phyloP scores from a whole-genome alignment of 2,329 filamentous ascomycete species.

The Pyricularia pennisetigena region DNA sequence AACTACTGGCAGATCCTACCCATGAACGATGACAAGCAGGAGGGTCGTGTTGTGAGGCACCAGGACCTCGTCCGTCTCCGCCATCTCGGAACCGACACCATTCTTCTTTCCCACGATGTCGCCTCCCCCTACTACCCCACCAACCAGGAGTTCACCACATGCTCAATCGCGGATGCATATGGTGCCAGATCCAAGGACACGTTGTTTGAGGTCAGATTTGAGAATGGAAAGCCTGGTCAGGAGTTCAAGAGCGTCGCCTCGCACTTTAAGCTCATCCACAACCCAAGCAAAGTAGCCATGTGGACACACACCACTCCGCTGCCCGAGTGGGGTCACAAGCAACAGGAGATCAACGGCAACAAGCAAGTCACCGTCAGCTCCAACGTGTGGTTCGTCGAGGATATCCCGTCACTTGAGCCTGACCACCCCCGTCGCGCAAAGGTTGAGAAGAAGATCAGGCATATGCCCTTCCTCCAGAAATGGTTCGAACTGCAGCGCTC shows the following conservation, averaged over 20 bases:
- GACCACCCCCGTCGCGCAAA: conserved; percentile 68
- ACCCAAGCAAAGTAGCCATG: conserved; percentile 94
- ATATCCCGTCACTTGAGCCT: conserved; percentile 67
- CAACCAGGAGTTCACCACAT: conserved; percentile 96
- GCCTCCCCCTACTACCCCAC: conserved; percentile 93
- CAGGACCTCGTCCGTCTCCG: conserved; percentile 79
- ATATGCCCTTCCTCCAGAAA: conserved; percentile 80
- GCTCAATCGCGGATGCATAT: conserved; percentile 60
- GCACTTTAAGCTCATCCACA: conserved; percentile 93
- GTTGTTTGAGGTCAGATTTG: conserved; percentile 84
- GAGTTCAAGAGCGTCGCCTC: conserved; percentile 86
- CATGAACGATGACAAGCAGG: conserved; percentile 43
- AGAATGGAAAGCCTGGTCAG: conserved; percentile 69
- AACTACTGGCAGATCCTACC: conserved; percentile 96
- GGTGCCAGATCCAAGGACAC: conserved; percentile 77
- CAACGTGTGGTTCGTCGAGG: conserved; percentile 91
- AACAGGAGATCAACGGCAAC: conserved; percentile 99
- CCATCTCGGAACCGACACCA: conserved; percentile 75
- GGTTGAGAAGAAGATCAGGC: conserved; percentile 70
- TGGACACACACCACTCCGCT: conserved; percentile 94
- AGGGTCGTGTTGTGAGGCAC: conserved; percentile 62
- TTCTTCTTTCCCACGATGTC: conserved; percentile 90
- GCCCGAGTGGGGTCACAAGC: conserved; percentile 95
- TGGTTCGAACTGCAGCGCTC: conserved; percentile 94
- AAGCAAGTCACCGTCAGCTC: conserved; percentile 85